Base-by-base conservation (phyloP, 2,329 filamentous ascomycete genomes). In the Hypoxylon sp. region DNA sequence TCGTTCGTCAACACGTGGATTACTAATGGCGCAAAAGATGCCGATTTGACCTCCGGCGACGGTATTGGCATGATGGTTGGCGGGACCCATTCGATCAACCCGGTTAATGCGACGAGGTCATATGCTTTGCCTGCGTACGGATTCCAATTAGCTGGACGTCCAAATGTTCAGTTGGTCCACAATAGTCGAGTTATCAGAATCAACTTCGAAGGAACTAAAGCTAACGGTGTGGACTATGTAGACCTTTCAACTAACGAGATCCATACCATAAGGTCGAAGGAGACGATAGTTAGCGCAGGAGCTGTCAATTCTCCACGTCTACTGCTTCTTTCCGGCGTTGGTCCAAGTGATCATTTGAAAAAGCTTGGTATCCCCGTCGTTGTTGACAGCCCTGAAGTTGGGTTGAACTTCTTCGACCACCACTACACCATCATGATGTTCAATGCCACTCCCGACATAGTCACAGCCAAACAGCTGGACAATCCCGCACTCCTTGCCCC, bases 161-260 rank as follows among this genome's bases (percentile, higher is more conserved):
- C 65, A 2, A 73, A 73, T 30, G 23, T 68, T 30, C 14, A 67
- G n/a, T n/a, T 70, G 3, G n/a, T 61, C 3, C 65, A 65, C 25
- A 71, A 75, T 28, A 70, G 75, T 4, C 71, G 80, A 19, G 80
- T 75, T 3, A 77, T 75, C 0, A 79, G 78, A 60, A 68, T 81
- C 38, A 73, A 76, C 55, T 81, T 81, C 65, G 62, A 65, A 7
- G 59, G 58, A 5, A 78, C 77, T 0, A 76, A 70, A 57, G 80
- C 80, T 5, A 66, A 75, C 14, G 78, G 79, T 0, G 75, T 82
- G 1, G 76, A 79, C 21, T 81, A 77, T 49, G 63, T 80, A 11
- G 45, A 63, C 13, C 32, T 61, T 17, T 65, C 48, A 72, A 76
- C 11, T 63, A 76, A 65, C 72, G 69, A 49, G 48, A 78, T 19